Base-by-base conservation (phyloP, 2,329 filamentous ascomycete species). In the Sclerotinia subarctica region DNA sequence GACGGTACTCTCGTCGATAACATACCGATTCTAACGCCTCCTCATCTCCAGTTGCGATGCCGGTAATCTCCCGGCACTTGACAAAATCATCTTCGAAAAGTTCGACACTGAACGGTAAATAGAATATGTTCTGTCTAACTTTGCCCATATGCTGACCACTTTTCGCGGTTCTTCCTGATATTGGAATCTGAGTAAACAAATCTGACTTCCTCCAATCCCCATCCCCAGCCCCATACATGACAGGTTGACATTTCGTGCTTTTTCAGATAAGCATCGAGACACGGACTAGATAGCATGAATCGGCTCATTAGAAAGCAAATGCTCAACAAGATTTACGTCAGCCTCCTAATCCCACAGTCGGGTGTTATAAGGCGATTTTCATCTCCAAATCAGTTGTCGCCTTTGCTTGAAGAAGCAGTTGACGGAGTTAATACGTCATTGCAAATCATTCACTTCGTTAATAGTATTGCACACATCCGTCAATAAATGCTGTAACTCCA, bases 241-340 rank as follows among this genome's bases (percentile, higher is more conserved):
- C 11, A 68, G 21, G 35, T 57, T 57, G 1, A 54, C 63, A 47
- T 56, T 38, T 38, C 59, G 46, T 19, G 69, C 62, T 24, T 68
- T 57, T 66, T 59, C 29, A 35, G 53, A 38, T 7, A n/a, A 2
- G 78, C 78, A 0, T 77, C 72, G 0, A 85, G 72, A 11, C 35
- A 1, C 1, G 10, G 35, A 11, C 86, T 74, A 0, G 78, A 72
- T 0, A 78, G 74, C 32, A 81, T 81, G 26, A 87, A 77, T 2
- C 85, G 79, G 35, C 83, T 76, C 71, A 84, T 83, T 17, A 86
- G 78, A 10, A 0, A 86, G 78, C 75, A 86, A 86, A 70, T 85
- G 82, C 21, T 76, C 79, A 2, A 87, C 76, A 71, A 86, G 81
- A 72, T 86, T 86, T 17, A 79, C 81, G 53, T 80, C 83, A 67